Evolutionary conservation across 2,329 filamentous ascomycete species (phyloP).

Genomic region (Fusarium sororula): DNA sequence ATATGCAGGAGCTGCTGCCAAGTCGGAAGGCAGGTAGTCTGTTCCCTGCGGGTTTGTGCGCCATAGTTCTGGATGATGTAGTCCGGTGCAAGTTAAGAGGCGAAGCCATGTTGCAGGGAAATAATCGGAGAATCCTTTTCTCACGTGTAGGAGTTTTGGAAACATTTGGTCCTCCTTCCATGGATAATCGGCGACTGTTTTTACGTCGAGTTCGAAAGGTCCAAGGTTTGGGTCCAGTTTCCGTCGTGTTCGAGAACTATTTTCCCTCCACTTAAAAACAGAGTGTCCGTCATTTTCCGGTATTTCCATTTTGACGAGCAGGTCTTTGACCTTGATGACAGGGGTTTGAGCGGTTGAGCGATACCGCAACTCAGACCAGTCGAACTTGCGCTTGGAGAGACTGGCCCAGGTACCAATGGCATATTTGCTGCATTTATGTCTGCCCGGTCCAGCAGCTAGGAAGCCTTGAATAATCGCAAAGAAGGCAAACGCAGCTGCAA

Average conservation of each 20-base stretch:
- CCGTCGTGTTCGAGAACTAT: neutral
- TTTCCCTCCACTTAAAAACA: neutral
- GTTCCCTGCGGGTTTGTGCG: neutral
- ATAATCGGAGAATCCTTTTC: neutral
- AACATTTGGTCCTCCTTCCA: neutral
- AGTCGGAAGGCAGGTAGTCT: neutral
- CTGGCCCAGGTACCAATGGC: neutral
- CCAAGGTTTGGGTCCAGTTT: no score
- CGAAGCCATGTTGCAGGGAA: neutral
- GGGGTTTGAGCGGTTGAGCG: neutral
- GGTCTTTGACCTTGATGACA: neutral
- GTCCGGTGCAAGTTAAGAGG: neutral
- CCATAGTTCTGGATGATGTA: neutral
- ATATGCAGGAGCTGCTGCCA: neutral
- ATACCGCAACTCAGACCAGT: neutral
- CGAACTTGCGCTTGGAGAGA: neutral
- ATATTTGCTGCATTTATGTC: neutral
- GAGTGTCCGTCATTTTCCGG: no score
- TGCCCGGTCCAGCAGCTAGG: neutral
- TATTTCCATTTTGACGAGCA: neutral
- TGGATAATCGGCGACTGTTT: no score
- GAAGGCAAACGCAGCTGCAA: neutral
- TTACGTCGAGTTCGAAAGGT: no score
- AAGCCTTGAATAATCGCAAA: neutral
- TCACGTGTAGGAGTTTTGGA: neutral